Evolutionary conservation across 169 alveolate species (phyloP), one percentile per base, ranked within the genome.

Genomic region (Plasmodium blacklocki): DNA sequence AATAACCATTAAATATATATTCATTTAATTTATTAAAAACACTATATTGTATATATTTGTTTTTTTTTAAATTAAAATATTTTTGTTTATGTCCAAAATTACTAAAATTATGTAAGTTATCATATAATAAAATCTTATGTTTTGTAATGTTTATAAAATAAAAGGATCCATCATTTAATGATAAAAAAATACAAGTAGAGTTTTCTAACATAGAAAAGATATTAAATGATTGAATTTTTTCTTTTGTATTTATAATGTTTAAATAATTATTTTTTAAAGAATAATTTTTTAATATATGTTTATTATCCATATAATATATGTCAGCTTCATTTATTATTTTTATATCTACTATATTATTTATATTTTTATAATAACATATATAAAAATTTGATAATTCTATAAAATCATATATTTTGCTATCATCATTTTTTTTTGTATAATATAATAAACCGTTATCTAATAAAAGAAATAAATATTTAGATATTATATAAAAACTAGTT

Each of bases 361-460:
- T 39, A 15, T 45, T 54, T 4, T 26, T 64, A 26, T 64, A 21
- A n/a, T 68, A 23, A 50, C 70, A 78, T 3, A 64, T 58, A 47
- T 78, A 78, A 71, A 78, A 78, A 23, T 59, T 78, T 0, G 89
- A 78, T 6, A 23, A 39, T 19, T 56, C 70, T 15, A 18, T 11
- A 21, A 54, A 39, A 64, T 15, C 14, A 19, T 32, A 9, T 7
- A 9, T 78, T 5, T 66, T 49, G 19, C 21, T 32, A 54, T 78
- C 21, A 66, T 49, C 64, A 54, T 67, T 66, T 39, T 39, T 39
- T 78, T 23, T 78, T 0, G 52, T 78, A 71, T 78, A 78, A 18
- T 78, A 78, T 12, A 70, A 29, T 14, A 78, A 49, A n/a, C 89
- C 89, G n/a, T 49, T 78, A 7, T 78, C 78, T 5, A 78, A 47